A percentile compares a stretch with the other conserved stretches of the same genome.
Conservation (phyloP, 805 yeast species). For the Candida xyloterini region DNA sequence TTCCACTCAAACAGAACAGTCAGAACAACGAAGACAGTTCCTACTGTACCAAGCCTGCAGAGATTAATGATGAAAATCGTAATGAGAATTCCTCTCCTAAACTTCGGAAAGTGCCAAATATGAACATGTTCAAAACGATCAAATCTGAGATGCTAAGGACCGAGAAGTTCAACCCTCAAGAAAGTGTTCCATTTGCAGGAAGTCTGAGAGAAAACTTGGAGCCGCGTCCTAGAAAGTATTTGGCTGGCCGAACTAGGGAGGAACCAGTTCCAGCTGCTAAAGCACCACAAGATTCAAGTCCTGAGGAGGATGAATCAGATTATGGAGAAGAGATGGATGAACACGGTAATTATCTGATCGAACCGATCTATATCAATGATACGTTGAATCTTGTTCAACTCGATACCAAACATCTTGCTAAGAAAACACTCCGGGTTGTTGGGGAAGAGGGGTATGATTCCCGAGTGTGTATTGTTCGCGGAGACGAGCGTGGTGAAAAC, state of each 20-base stretch:
- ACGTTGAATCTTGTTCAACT: constrained; percentile 18
- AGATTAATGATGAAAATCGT: constrained; percentile 20
- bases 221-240: constrained; percentile 1
- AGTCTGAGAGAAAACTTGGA: constrained; percentile 6
- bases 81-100: constrained; percentile 14
- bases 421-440: constrained; percentile 10
- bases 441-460: constrained; percentile 20
- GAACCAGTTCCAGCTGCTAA: not conserved
- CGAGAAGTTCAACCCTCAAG: constrained; percentile 6
- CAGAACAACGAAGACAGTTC: constrained; percentile 1
- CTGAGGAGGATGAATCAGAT: constrained; percentile 19
- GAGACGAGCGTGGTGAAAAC: constrained; percentile 16
- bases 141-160: constrained; percentile 11
- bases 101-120: constrained; percentile 20
- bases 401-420: constrained; percentile 12
- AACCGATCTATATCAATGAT: constrained; percentile 16
- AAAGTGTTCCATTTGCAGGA: constrained; percentile 7
- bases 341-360: constrained; percentile 13
- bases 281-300: constrained; percentile 12
- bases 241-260: constrained; percentile 1
- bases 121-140: constrained; percentile 14
- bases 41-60: constrained; percentile 3
- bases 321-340: constrained; percentile 19
- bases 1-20: constrained; percentile 1
- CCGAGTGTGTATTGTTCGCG: constrained; percentile 22